A percentile compares a stretch with the other conserved stretches of the same genome.
phyloP scores from a whole-genome alignment of 805 yeast genomes.

The Candida loeiensis region DNA sequence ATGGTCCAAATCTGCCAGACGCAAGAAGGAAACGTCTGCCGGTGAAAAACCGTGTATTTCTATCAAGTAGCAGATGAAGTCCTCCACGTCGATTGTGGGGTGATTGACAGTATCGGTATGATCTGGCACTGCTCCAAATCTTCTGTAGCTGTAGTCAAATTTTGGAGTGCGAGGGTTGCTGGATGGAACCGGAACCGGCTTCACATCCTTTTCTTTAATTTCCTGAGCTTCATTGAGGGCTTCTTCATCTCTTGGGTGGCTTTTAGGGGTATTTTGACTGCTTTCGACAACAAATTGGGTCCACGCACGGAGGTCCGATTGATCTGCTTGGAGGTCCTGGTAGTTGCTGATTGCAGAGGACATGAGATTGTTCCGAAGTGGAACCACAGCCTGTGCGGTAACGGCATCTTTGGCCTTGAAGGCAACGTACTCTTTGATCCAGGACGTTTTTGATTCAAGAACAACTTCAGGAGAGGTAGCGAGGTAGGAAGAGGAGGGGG shows the following conservation, averaged over 20 bases:
- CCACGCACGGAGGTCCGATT: constrained; percentile 25
- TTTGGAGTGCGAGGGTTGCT: neutral
- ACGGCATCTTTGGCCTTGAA: constrained; percentile 9
- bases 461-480: neutral
- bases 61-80: constrained; percentile 30
- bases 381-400: constrained; percentile 7
- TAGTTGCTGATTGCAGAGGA: constrained; percentile 21
- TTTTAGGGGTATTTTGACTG: constrained; percentile 7
- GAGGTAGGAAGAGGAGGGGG: neutral
- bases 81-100: constrained; percentile 21
- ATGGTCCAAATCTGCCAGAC: constrained; percentile 26
- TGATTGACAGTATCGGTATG: constrained; percentile 7
- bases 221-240: constrained; percentile 8
- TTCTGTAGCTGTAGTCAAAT: constrained; percentile 16
- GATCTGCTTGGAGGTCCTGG: constrained; percentile 22
- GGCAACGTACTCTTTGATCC: constrained; percentile 23
- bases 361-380: neutral
- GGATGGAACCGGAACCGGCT: too few relatives aligned
- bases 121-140: constrained; percentile 11
- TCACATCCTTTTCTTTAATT: constrained; percentile 6
- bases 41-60: constrained; percentile 24
- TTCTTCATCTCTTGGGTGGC: neutral
- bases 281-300: constrained; percentile 16
- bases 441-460: constrained; percentile 17
- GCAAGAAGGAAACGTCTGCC: constrained; percentile 27